These are phyloP conservation scores for Phytopythium vexans DNA, from an alignment of 352 stramenopile genomes.

Conservation along the genomic window DNA sequence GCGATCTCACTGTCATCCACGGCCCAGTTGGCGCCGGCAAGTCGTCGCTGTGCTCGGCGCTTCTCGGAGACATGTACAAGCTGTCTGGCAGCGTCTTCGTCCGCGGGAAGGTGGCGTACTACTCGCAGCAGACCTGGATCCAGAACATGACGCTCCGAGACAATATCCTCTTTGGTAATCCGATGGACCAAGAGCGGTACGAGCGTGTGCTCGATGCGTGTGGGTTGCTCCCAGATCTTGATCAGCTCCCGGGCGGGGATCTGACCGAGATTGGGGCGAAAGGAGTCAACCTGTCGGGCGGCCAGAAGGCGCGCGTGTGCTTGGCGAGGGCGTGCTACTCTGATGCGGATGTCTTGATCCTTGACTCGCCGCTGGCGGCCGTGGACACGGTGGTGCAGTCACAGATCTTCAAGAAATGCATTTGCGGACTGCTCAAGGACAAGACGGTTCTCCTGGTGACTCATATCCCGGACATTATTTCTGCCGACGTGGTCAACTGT, in stretches of 20 bases:
- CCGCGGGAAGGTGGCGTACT: constrained; percentile 90
- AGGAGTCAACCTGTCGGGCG: constrained; percentile 93
- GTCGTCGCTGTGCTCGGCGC: constrained; percentile 60
- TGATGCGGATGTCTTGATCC: constrained; percentile 84
- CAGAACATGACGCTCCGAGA: constrained; percentile 94
- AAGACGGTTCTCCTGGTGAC: constrained; percentile 87
- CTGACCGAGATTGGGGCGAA: constrained; percentile 95
- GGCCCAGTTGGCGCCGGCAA: constrained; percentile 66
- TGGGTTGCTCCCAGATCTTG: constrained; percentile 51
- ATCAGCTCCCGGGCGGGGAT: constrained; percentile 78
- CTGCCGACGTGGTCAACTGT: too few relatives aligned
- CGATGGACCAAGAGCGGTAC: constrained; percentile 57
- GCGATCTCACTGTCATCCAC: constrained; percentile 60
- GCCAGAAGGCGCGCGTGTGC: constrained; percentile 88
- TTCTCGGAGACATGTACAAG: constrained; percentile 49
- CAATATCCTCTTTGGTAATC: constrained; percentile 95
- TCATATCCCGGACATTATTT: constrained; percentile 27
- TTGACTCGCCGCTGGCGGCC: constrained; percentile 94
- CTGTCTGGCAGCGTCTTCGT: constrained; percentile 47
- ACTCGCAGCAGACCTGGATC: constrained; percentile 95
- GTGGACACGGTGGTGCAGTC: constrained; percentile 94
- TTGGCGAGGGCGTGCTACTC: constrained; percentile 81
- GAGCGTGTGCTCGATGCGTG: constrained; percentile 46
- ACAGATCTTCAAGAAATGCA: constrained; percentile 87
- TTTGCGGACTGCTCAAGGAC: constrained; percentile 47